Conservation (phyloP, 306 rosid genomes). For the Carpinus viminea region DNA sequence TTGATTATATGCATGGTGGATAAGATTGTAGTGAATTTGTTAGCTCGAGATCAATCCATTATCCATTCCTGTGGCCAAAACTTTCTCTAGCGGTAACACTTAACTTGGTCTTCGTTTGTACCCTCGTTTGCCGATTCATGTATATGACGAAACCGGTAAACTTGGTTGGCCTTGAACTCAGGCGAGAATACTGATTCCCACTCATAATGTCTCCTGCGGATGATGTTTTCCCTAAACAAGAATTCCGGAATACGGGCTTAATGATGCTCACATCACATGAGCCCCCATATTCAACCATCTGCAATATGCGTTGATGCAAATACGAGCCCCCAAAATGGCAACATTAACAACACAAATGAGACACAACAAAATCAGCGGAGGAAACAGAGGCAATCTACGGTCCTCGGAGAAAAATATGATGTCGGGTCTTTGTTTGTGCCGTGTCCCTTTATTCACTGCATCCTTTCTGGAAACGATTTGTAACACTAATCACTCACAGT, state of each 20-base stretch:
- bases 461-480: neutral
- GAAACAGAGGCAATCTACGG: slow-evolving; percentile 38
- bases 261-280: slow-evolving; percentile 20
- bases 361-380: slow-evolving; percentile 15
- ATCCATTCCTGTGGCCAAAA: neutral
- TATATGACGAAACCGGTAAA: neutral
- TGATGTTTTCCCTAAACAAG: slow-evolving; percentile 8
- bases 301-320: neutral
- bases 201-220: slow-evolving; percentile 13
- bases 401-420: slow-evolving; percentile 44
- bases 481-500: neutral
- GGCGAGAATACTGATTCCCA: slow-evolving; percentile 24
- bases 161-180: slow-evolving; percentile 9
- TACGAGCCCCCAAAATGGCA: neutral
- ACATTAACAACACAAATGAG: neutral
- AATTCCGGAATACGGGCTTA: slow-evolving; percentile 20
- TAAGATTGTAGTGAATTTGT: neutral
- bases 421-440: slow-evolving; percentile 39
- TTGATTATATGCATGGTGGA: neutral
- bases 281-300: neutral
- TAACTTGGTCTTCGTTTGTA: neutral
- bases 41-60: neutral
- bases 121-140: neutral
- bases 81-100: neutral
- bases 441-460: slow-evolving; percentile 40